Evolutionary conservation across 306 rosid genomes (phyloP), one percentile per base, ranked within the genome.

Genomic region (Cyamopsis tetragonoloba): DNA sequence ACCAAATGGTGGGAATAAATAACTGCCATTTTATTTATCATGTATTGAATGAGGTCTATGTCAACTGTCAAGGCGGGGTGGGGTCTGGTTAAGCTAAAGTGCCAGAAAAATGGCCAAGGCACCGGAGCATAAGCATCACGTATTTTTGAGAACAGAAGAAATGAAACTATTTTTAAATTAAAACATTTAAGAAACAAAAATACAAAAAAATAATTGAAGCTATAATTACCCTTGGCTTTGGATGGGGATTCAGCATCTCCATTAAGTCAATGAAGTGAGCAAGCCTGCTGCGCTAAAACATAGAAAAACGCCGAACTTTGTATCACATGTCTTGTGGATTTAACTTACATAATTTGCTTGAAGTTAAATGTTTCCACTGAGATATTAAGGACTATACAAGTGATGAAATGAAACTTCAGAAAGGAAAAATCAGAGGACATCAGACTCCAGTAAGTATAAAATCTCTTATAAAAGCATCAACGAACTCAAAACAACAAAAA

Each of bases 181-280:
- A 68, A 15, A 18, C 6, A 15, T 7, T 13, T 30, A 47, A 59
- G 34, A 34, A 68, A 72, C 20, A 51, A 31, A 17, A 47, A 19
- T 20, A 27, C 2, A 13, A 26, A 48, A 59, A 57, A 48, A 2
- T n/a, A 9, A 15, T 55, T 66, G 13, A 43, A 42, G 46, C 47
- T 38, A 30, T 5, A 55, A 44, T 77, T 81, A 92, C 98, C 97
- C 83, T 93, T 64, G 97, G 97, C 84, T 77, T 86, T 69, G 96
- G 77, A 77, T 93, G 86, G 62, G 96, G 89, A 83, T 88, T 89
- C 86, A 89, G 74, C 97, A 86, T 86, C 88, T 93, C 97, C 91
- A 93, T 81, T 49, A 93, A 80, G 76, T 89, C 98, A 41, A 93
- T 83, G 86, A 89, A 93, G 76, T 93, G 87, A 27, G 96, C 86